A percentile compares a stretch with the other conserved stretches of the same genome.
These are phyloP conservation scores for Rhodotorula sp. DNA, from an alignment of 1,284 basidiomycete genomes.

Conservation along the genomic window DNA sequence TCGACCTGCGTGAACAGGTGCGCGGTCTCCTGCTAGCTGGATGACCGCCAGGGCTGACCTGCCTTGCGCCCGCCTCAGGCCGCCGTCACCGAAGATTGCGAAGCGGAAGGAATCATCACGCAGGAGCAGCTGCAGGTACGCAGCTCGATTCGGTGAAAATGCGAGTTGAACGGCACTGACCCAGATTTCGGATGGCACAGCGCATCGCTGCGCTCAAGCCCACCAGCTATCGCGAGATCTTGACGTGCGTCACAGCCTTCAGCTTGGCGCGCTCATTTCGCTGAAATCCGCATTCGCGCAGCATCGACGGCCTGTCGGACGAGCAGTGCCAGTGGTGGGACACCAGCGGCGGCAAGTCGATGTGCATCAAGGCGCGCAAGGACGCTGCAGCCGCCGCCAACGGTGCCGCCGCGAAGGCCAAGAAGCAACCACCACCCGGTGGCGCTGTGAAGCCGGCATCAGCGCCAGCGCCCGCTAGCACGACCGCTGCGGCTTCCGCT, in stretches of 20 bases:
- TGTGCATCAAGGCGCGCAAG: conserved; percentile 11
- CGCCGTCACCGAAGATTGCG: conserved; percentile 13
- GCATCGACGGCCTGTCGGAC: conserved; percentile 15
- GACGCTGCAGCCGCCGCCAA: not conserved
- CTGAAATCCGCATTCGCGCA: not conserved
- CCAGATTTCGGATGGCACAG: not conserved
- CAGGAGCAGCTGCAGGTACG: conserved; percentile 21
- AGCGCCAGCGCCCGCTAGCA: no score
- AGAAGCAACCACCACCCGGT: not conserved
- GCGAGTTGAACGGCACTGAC: not conserved
- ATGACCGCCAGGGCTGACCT: not conserved
- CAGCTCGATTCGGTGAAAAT: no score
- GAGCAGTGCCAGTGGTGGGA: conserved; percentile 21
- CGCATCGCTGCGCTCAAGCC: conserved; percentile 24
- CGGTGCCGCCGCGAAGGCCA: not conserved
- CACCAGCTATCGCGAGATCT: conserved; percentile 9
- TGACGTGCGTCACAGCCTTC: conserved; percentile 11
- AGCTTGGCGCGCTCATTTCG: not conserved
- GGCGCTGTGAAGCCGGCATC: no score
- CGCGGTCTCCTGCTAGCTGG: not conserved
- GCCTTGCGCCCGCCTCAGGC: not conserved
- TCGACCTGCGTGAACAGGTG: conserved; percentile 21
- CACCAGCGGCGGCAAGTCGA: conserved; percentile 10
- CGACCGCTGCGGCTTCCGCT: no score
- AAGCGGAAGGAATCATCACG: conserved; percentile 18